Conservation (phyloP, 345 rosid genomes). For the Sonneratia alba region DNA sequence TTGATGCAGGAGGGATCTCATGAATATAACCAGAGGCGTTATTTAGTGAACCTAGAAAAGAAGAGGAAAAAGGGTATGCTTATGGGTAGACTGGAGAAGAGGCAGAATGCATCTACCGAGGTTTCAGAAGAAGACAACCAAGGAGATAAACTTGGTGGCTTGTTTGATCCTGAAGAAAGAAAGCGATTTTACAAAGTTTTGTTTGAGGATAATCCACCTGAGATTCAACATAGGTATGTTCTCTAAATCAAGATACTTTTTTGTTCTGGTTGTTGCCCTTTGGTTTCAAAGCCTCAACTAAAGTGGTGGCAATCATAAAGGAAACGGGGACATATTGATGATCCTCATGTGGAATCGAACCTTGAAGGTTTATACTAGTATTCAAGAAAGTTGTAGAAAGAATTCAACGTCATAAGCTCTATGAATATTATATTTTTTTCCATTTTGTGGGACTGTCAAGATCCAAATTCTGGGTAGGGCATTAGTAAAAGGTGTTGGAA, state of each 20-base stretch:
- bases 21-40: conserved; percentile 54
- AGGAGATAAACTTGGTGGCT: conserved; percentile 38
- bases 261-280: neutral
- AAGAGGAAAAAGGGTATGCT: conserved; percentile 45
- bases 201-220: conserved; percentile 41
- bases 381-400: too few relatives aligned
- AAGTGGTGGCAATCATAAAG: neutral
- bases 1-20: conserved; percentile 85
- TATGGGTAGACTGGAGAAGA: conserved; percentile 24
- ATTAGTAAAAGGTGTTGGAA: too few relatives aligned
- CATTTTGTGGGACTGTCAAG: conserved; percentile 20
- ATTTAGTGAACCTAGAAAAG: conserved; percentile 52
- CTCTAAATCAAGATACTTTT: neutral
- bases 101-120: conserved; percentile 23
- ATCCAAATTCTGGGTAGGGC: conserved; percentile 1
- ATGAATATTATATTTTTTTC: too few relatives aligned
- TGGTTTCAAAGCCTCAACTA: neutral
- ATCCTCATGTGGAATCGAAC: neutral
- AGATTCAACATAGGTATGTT: conserved; percentile 9
- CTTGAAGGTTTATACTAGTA: too few relatives aligned
- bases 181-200: conserved; percentile 71
- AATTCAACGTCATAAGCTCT: too few relatives aligned
- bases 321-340: neutral
- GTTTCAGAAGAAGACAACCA: conserved; percentile 33
- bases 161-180: conserved; percentile 78